phyloP scores from a whole-genome alignment of 1,284 basidiomycete genomes.

The Anthracocystis walkeri region DNA sequence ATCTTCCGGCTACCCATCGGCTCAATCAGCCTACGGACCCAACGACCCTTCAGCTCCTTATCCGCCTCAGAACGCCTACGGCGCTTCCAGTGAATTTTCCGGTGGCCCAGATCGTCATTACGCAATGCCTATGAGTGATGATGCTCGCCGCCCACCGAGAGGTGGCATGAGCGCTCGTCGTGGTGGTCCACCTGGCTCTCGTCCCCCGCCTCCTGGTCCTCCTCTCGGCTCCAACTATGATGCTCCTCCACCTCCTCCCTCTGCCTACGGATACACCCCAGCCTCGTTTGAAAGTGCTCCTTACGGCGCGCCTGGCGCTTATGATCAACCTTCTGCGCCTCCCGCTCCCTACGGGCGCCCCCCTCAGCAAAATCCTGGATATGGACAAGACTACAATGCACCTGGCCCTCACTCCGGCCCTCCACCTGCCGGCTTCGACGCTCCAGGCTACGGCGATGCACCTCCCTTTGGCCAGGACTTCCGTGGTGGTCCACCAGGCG shows the following conservation, averaged over 20 bases:
- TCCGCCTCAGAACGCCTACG: constrained; percentile 31
- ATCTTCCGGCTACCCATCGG: constrained; percentile 25
- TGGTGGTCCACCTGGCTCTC: constrained; percentile 20
- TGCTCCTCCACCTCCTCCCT: background rate
- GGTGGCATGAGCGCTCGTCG: constrained; percentile 38
- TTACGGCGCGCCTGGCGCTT: constrained; percentile 22
- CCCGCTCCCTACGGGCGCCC: constrained; percentile 25
- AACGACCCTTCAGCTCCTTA: constrained; percentile 25
- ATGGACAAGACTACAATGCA: constrained; percentile 24
- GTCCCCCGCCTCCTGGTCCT: constrained; percentile 21
- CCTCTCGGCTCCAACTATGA: constrained; percentile 22
- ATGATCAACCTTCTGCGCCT: constrained; percentile 16
- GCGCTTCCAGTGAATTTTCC: constrained; percentile 28
- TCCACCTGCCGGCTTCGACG: constrained; percentile 18
- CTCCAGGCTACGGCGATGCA: constrained; percentile 18
- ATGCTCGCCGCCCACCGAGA: constrained; percentile 24
- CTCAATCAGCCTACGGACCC: constrained; percentile 36
- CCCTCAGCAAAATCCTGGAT: constrained; percentile 18
- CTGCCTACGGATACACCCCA: constrained; percentile 33
- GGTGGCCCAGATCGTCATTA: constrained; percentile 45
- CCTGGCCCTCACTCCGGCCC: constrained; percentile 9
- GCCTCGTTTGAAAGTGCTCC: constrained; percentile 25
- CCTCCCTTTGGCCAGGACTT: constrained; percentile 23
- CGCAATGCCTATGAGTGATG: constrained; percentile 24
- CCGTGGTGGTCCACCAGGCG: constrained; percentile 19